Evolutionary conservation across 768 basidiomycete genomes (phyloP), one percentile per base, ranked within the genome.

Genomic region (Leccinum truebloodii): DNA sequence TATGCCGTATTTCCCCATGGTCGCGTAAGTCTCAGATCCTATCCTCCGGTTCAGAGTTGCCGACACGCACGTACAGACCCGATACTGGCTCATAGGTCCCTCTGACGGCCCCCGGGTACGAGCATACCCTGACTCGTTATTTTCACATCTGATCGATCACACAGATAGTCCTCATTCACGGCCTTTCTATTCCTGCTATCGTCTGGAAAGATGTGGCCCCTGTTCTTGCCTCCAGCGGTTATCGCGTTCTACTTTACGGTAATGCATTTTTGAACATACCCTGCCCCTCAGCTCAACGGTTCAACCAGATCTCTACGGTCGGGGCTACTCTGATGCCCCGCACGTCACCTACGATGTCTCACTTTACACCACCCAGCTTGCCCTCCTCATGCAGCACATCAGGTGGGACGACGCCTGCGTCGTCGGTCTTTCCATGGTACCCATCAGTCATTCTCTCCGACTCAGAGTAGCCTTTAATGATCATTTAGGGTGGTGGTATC

Each of bases 241-340:
- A 84, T 76, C 88, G 87, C 58, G 86, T 93, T 52, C 79, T 94
- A 26, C 77, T 91, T 7, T 94, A 91, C 63, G 90, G 90, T 89
- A 46, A 24, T 77, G 6, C 18, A 20, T 51, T 52, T 18, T 28
- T 53, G 16, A 54, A 22, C 51, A 12, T 34, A 24, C 48, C 20
- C 24, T 28, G 28, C n/a, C 41, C 18, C 46, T 49, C 41, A 30
- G 51, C 44, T 32, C 63, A 60, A 66, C 53, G 18, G 3, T n/a
- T 55, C 5, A 3, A 16, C 16, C 61, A 91, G 91, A 94, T 75
- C 77, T 92, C 20, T 92, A 90, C 61, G 92, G 90, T 13, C 82
- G 91, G 41, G 91, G 91, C 5, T 94, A 92, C 73, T 90, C 90
- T 1, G 90, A 90, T 58, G 90, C 90, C 1, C 91, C 91, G 0